Conservation (phyloP, 371 early-diverging fungal species). For the Saksenaea oblongispora region DNA sequence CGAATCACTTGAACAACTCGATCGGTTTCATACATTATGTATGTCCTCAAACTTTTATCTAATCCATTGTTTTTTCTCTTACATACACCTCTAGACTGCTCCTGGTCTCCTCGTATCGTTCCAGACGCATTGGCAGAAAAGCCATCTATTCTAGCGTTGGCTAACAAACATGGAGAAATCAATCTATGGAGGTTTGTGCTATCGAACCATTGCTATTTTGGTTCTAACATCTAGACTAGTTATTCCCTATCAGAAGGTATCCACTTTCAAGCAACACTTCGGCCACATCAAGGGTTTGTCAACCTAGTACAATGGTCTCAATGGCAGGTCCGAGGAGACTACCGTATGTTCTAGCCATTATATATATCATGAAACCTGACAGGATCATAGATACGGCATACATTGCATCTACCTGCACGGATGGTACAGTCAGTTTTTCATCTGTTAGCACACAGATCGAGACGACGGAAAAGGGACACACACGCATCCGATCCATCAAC, state of each 20-base stretch:
- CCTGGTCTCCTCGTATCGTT: conserved; percentile 26
- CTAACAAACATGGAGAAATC: conserved; percentile 30
- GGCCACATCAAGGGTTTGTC: conserved; percentile 5
- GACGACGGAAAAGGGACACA: background rate
- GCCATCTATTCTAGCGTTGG: conserved; percentile 21
- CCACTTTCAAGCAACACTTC: background rate
- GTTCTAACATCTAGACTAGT: background rate
- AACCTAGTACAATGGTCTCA: conserved; percentile 13
- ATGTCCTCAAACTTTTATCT: background rate
- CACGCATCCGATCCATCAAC: background rate
- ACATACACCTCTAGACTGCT: conserved; percentile 10
- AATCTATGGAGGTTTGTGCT: conserved; percentile 21
- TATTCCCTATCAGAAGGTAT: conserved; percentile 5
- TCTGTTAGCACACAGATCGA: background rate
- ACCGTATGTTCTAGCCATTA: conserved; percentile 7
- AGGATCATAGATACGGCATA: conserved; percentile 9
- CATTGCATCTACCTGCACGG: conserved; percentile 5
- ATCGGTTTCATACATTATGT: conserved; percentile 26
- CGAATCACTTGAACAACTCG: background rate
- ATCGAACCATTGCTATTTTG: background rate
- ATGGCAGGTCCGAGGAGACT: conserved; percentile 7
- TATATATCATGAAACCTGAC: background rate
- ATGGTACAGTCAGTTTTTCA: conserved; percentile 7
- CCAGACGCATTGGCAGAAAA: conserved; percentile 16
- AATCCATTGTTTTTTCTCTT: background rate